Conservation (phyloP, 768 basidiomycete species). For the Steccherinum ochraceum region DNA sequence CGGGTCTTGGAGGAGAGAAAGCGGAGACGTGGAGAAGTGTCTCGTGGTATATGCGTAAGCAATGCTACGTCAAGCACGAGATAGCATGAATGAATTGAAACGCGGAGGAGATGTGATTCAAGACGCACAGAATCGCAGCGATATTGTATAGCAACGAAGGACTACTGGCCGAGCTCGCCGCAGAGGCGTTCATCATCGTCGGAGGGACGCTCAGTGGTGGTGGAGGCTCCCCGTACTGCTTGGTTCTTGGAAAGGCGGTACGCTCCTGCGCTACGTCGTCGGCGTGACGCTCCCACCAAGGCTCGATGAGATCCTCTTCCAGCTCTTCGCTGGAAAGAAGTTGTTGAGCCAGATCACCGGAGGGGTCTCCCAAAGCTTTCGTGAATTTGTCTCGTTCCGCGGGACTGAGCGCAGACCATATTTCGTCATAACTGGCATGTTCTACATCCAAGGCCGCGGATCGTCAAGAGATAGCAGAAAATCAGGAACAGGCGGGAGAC, state of each 20-base stretch:
- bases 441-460: conserved; percentile 41
- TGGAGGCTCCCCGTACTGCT: conserved; percentile 34
- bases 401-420: conserved; percentile 59
- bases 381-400: conserved; percentile 57
- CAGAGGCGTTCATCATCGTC: conserved; percentile 33
- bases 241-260: not conserved
- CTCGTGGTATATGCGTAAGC: conserved; percentile 66
- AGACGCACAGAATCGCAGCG: conserved; percentile 56
- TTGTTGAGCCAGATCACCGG: conserved; percentile 51
- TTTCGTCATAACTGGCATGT: conserved; percentile 42
- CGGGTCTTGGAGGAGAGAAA: conserved; percentile 39
- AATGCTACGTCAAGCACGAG: conserved; percentile 34
- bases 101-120: not conserved
- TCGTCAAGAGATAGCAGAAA: not conserved
- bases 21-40: conserved; percentile 50
- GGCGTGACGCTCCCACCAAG: conserved; percentile 65
- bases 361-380: conserved; percentile 51
- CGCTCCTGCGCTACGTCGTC: conserved; percentile 6
- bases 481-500: conserved; percentile 12
- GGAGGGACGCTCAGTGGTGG: conserved; percentile 39
- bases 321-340: conserved; percentile 56
- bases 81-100: not conserved
- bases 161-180: conserved; percentile 6
- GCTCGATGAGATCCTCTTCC: conserved; percentile 39
- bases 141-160: conserved; percentile 60